phyloP scores from a whole-genome alignment of 73 alveolate genomes.

The Symbiodinium natans region DNA sequence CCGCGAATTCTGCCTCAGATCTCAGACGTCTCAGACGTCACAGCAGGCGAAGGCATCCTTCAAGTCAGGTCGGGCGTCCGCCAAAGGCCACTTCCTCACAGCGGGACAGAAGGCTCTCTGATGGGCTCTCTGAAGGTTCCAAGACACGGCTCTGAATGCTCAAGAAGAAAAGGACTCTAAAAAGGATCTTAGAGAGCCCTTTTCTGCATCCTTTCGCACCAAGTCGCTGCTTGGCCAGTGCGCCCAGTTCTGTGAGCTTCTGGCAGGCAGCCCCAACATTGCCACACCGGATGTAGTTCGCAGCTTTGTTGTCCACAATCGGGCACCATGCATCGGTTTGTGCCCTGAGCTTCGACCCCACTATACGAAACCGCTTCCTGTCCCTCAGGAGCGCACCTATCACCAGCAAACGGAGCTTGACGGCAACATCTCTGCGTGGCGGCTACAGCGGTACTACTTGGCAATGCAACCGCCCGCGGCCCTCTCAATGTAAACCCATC shows the following conservation, averaged over 20 bases:
- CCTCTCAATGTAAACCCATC: too few species aligned
- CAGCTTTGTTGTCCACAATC: not conserved
- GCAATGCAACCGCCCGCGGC: not conserved
- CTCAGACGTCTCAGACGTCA: not conserved
- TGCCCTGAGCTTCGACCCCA: not conserved
- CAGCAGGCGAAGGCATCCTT: conserved; percentile 32
- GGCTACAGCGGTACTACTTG: too few species aligned
- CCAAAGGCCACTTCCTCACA: not conserved
- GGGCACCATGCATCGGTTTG: conserved; percentile 19
- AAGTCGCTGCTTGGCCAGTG: not conserved
- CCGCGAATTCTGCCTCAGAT: not conserved
- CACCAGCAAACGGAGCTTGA: too few species aligned
- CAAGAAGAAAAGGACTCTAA: not conserved
- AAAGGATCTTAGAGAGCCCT: not conserved
- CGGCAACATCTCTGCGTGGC: too few species aligned
- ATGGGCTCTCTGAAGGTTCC: too few species aligned
- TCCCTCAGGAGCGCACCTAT: too few species aligned
- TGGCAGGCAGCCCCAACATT: not conserved
- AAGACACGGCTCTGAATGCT: not conserved
- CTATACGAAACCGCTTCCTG: too few species aligned
- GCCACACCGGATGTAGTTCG: not conserved
- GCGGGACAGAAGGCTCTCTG: too few species aligned
- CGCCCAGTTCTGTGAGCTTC: conserved; percentile 2
- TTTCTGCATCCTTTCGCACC: not conserved
- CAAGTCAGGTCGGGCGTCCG: not conserved